Conservation (phyloP, 495 filamentous ascomycete species). For the Xylaria sp. region DNA sequence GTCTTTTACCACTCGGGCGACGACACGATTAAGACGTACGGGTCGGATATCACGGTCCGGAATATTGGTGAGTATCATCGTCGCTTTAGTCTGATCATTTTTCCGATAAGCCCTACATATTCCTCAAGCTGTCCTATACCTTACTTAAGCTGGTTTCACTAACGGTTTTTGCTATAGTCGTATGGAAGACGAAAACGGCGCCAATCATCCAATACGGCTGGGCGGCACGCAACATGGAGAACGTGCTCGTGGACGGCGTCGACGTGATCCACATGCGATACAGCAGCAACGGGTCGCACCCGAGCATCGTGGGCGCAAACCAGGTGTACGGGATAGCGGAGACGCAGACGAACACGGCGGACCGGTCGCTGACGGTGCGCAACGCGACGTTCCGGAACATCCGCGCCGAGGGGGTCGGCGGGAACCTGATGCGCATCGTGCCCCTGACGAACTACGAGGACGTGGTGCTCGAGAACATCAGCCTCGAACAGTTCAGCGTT, state of each 20-base stretch:
- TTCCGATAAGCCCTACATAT: not conserved
- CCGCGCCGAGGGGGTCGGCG: conserved; percentile 15
- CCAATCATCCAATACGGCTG: conserved; percentile 42
- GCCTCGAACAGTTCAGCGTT: conserved; percentile 17
- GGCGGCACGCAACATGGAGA: conserved; percentile 35
- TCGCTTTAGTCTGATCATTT: not conserved
- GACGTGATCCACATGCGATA: conserved; percentile 43
- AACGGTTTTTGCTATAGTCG: not conserved
- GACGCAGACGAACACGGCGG: not conserved
- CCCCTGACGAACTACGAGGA: conserved; percentile 26
- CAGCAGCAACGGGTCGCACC: conserved; percentile 20
- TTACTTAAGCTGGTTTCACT: not conserved
- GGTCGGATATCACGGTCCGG: not conserved
- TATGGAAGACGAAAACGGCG: not conserved
- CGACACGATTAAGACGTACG: not conserved
- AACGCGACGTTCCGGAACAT: conserved; percentile 20
- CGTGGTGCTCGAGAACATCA: conserved; percentile 26
- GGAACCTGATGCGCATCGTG: conserved; percentile 18
- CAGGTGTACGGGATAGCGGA: not conserved
- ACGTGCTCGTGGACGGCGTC: conserved; percentile 36
- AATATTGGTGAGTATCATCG: not conserved
- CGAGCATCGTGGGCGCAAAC: conserved; percentile 24
- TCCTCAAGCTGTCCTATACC: not conserved
- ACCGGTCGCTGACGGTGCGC: not conserved
- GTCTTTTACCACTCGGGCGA: not conserved